Percentiles rank a stretch among this genome's conserved stretches.
Evolutionary conservation across 2,329 filamentous ascomycete species (phyloP).

Genomic region (Akanthomyces dipterigenus): DNA sequence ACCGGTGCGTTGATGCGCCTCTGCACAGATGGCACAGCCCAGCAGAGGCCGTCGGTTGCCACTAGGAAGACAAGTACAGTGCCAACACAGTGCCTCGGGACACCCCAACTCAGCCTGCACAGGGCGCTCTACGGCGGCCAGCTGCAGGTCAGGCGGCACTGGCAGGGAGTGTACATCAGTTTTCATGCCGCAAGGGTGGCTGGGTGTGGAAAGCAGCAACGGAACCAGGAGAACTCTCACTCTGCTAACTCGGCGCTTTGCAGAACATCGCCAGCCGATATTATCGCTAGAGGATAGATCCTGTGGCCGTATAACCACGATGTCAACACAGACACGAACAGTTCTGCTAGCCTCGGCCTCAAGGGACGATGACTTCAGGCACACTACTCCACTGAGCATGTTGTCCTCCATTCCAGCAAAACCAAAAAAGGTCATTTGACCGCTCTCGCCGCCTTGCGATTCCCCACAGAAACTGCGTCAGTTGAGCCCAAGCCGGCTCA

Average conservation of each 20-base stretch:
- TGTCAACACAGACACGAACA: too few relatives aligned
- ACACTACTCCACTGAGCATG: background rate
- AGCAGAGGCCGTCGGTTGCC: background rate
- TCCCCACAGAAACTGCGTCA: background rate
- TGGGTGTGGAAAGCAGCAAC: background rate
- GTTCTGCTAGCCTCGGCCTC: too few relatives aligned
- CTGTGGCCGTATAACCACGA: too few relatives aligned
- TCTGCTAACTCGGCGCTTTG: background rate
- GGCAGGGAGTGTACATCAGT: background rate
- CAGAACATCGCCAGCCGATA: background rate
- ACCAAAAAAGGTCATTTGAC: slow-evolving; percentile 10
- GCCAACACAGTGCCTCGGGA: background rate
- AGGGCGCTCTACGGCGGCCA: background rate
- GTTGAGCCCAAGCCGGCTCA: background rate
- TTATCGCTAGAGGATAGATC: too few relatives aligned
- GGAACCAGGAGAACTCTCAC: background rate
- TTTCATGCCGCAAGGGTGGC: background rate
- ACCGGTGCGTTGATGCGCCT: background rate
- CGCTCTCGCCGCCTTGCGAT: background rate
- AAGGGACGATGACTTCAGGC: background rate
- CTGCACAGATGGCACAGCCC: background rate
- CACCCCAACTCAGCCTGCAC: background rate
- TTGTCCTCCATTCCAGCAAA: slow-evolving; percentile 9
- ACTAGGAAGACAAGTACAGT: background rate
- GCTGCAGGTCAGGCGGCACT: slow-evolving; percentile 6